Evolutionary conservation across 1,284 basidiomycete genomes (phyloP), one percentile per base, ranked within the genome.

Genomic region (Trichosporon faecale): DNA sequence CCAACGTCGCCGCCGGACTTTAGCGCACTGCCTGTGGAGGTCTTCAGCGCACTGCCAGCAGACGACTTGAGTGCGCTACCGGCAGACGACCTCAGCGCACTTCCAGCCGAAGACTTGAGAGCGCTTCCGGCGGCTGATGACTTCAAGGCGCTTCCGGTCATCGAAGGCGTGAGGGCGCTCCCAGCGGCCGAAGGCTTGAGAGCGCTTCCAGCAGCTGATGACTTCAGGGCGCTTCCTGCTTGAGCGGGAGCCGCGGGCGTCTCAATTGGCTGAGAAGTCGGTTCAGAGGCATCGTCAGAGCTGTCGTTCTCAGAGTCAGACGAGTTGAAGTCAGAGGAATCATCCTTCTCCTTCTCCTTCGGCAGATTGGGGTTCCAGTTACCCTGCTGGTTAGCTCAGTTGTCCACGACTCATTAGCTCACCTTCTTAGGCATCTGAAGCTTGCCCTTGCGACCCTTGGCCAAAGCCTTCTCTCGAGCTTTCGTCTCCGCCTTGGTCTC

Each of bases 321-420:
- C 0, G 82, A 84, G 68, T 84, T 80, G 57, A 84, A 84, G 52
- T 84, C 82, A 2, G 80, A 81, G 4, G 76, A 79, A 0, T 77
- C 79, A 0, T 66, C 71, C n/a, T 55, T 68, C 2, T 35, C 44
- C 49, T 66, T 66, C 60, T 46, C 37, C 35, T 65, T 66, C 1
- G 79, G 66, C 3, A 80, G 66, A 46, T 76, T 78, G 2, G 82
- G 80, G 63, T 82, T 80, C 81, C 82, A 82, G 67, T 75, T 69
- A 9, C 79, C 76, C 78, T 82, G 25, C 11, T 44, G 0, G 21
- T 68, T 11, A 71, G 21, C 16, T 31, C 16, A 6, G 6, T 11
- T 23, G n/a, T 21, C 2, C 35, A 31, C 18, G 18, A 66, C 18
- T 4, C 2, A 2, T 18, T 18, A 37, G 73, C 78, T 60, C 55